Percentiles rank a stretch among this genome's conserved stretches.
phyloP scores from a whole-genome alignment of 108 stramenopile species.

The Cylindrotheca closterium region DNA sequence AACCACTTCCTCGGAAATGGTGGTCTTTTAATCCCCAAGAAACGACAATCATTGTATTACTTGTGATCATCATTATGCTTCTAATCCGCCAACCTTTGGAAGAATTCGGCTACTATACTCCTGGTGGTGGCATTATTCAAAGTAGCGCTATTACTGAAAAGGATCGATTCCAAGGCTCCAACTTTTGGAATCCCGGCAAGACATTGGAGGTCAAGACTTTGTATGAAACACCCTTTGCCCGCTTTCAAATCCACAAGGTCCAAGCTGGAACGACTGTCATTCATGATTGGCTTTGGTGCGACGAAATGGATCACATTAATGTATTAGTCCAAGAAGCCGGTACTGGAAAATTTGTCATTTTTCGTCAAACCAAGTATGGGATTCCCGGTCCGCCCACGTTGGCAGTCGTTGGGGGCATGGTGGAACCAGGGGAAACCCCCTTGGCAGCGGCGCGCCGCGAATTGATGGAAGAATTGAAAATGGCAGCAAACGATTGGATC shows the following conservation, averaged over 20 bases:
- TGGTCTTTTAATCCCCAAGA: too few relatives aligned
- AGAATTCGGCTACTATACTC: too few relatives aligned
- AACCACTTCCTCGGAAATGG: too few relatives aligned
- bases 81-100: too few relatives aligned
- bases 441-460: slow-evolving; percentile 54
- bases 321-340: slow-evolving; percentile 44
- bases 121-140: too few relatives aligned
- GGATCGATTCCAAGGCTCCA: background rate
- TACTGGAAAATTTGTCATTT: slow-evolving; percentile 40
- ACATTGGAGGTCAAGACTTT: slow-evolving; percentile 21
- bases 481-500: slow-evolving; percentile 51
- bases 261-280: slow-evolving; percentile 28
- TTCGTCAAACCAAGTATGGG: slow-evolving; percentile 59
- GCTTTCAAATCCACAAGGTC: slow-evolving; percentile 60
- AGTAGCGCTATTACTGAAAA: too few relatives aligned
- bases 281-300: slow-evolving; percentile 64
- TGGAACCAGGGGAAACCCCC: slow-evolving; percentile 57
- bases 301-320: slow-evolving; percentile 58
- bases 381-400: slow-evolving; percentile 49
- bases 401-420: slow-evolving; percentile 57
- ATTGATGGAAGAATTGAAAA: slow-evolving; percentile 57
- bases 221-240: slow-evolving; percentile 53
- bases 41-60: too few relatives aligned
- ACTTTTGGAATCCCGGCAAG: slow-evolving; percentile 17
- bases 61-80: too few relatives aligned